Conservation (phyloP, 345 rosid genomes). For the Aegle marmelos region DNA sequence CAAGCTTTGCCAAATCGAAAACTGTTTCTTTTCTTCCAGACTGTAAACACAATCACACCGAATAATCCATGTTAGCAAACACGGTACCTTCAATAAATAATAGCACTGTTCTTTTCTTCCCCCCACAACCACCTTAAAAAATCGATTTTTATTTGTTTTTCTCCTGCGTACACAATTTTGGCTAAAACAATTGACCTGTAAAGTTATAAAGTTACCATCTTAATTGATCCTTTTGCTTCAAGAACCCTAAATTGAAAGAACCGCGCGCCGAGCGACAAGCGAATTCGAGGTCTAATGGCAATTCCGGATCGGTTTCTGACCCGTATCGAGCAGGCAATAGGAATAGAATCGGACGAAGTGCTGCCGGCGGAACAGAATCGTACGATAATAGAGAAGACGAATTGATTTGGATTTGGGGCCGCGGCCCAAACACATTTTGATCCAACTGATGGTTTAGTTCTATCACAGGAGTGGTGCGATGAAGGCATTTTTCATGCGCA, state of each 20-base stretch:
- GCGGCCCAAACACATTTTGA: background rate
- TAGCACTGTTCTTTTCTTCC: too few species aligned
- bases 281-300: too few species aligned
- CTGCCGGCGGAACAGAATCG: too few species aligned
- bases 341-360: too few species aligned
- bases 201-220: constrained; percentile 8
- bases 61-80: background rate
- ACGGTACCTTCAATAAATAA: too few species aligned
- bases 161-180: background rate
- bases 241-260: background rate
- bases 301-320: too few species aligned
- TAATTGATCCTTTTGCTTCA: background rate
- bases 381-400: background rate
- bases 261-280: background rate
- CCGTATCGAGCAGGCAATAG: too few species aligned
- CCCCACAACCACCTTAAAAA: too few species aligned
- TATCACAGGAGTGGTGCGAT: too few species aligned
- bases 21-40: constrained; percentile 95
- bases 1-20: constrained; percentile 91
- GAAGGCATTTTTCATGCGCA: too few species aligned
- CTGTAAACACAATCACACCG: constrained; percentile 28
- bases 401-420: background rate
- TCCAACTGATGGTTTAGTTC: too few species aligned
- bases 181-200: background rate
- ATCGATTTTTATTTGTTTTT: too few species aligned